phyloP scores from a whole-genome alignment of 331 rosid genomes.

The Stylosanthes scabra region DNA sequence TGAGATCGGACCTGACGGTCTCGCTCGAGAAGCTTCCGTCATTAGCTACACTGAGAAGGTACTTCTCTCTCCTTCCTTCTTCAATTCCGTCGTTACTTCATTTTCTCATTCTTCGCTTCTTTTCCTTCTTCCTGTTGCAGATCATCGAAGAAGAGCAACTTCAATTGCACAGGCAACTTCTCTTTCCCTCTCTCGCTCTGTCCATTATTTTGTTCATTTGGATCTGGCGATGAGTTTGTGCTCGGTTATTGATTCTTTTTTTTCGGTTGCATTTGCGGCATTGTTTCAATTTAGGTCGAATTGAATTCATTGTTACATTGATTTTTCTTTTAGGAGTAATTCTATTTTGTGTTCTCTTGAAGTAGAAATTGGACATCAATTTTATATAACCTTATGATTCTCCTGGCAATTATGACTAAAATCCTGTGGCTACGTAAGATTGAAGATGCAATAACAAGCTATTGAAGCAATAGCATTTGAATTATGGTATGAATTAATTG shows the following conservation, averaged over 20 bases:
- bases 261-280: conserved; percentile 6
- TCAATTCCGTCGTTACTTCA: neutral
- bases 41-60: conserved; percentile 94
- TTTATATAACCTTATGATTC: neutral
- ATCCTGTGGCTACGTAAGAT: conserved; percentile 1
- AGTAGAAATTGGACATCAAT: conserved; percentile 17
- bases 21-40: conserved; percentile 74
- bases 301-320: conserved; percentile 5
- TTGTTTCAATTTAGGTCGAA: conserved; percentile 33
- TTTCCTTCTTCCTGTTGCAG: conserved; percentile 48
- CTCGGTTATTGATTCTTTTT: neutral
- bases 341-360: neutral
- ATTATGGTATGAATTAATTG: neutral
- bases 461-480: conserved; percentile 1
- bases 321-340: neutral
- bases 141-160: conserved; percentile 80
- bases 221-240: conserved; percentile 35
- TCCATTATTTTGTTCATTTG: conserved; percentile 4
- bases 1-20: conserved; percentile 95
- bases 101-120: conserved; percentile 25
- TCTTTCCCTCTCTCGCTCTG: conserved; percentile 9
- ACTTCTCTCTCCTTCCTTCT: conserved; percentile 5
- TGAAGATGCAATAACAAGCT: neutral
- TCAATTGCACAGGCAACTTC: conserved; percentile 70
- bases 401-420: conserved; percentile 6